These are phyloP conservation scores for Phlyctochytrium planicorne DNA, from an alignment of 192 early-diverging fungal species.

Conservation along the genomic window DNA sequence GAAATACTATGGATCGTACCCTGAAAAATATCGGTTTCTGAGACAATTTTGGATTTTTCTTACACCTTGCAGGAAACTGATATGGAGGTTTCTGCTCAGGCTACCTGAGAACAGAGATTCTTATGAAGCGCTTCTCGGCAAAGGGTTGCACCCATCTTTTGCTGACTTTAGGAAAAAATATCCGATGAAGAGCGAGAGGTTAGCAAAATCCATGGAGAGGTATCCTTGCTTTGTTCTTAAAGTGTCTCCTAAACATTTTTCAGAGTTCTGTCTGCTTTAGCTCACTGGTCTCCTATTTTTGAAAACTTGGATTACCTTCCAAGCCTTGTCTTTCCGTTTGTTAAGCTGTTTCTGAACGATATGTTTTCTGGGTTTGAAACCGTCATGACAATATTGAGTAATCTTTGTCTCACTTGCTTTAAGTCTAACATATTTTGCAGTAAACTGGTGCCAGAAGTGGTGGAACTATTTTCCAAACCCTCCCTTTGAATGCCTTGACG, in stretches of 20 bases:
- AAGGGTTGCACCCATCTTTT: constrained; percentile 41
- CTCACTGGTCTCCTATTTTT: constrained; percentile 62
- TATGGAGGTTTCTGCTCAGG: constrained; percentile 52
- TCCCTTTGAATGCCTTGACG: constrained; percentile 52
- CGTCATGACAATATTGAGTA: constrained; percentile 54
- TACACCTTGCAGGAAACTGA: constrained; percentile 35
- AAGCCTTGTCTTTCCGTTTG: constrained; percentile 59
- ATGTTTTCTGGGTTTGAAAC: constrained; percentile 56
- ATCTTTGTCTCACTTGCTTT: constrained; percentile 8
- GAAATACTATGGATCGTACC: constrained; percentile 45
- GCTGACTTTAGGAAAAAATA: constrained; percentile 45
- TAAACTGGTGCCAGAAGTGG: constrained; percentile 69
- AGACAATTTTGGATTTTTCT: background rate
- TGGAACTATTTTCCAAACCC: constrained; percentile 70
- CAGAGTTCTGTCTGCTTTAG: constrained; percentile 53
- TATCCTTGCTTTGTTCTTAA: constrained; percentile 7
- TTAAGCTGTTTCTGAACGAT: constrained; percentile 52
- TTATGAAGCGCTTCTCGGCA: constrained; percentile 51
- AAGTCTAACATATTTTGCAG: constrained; percentile 18
- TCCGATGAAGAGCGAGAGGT: constrained; percentile 50
- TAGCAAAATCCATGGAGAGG: constrained; percentile 48
- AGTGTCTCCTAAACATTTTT: too few species aligned
- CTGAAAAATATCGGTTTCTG: constrained; percentile 42
- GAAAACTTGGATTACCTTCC: constrained; percentile 60
- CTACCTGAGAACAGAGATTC: constrained; percentile 54